Evolutionary conservation across 768 basidiomycete species (phyloP).

Genomic region (Dendrothele bispora): DNA sequence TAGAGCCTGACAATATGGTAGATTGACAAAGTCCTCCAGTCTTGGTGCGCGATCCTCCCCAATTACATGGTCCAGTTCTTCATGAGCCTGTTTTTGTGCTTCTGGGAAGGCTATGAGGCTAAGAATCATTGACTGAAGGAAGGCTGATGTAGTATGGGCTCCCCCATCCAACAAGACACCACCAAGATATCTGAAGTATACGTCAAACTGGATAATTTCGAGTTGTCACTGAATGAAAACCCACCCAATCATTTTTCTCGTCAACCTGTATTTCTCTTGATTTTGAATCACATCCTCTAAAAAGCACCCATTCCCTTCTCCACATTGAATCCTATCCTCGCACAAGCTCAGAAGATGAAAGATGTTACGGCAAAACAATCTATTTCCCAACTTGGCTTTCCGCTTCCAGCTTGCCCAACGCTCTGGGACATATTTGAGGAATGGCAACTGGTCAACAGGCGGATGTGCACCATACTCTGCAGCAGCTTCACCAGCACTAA

Average conservation of each 20-base stretch:
- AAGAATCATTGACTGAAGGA: conserved; percentile 20
- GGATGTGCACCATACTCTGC: no score
- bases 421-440: no score
- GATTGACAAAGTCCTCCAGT: conserved; percentile 11
- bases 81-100: conserved; percentile 21
- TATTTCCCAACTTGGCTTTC: no score
- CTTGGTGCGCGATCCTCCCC: conserved; percentile 15
- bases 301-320: conserved; percentile 19
- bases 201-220: background rate
- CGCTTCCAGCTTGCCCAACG: no score
- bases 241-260: conserved; percentile 5
- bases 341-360: conserved; percentile 18
- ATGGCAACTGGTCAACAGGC: no score
- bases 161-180: conserved; percentile 26
- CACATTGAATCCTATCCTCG: conserved; percentile 19
- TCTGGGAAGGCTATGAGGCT: conserved; percentile 25
- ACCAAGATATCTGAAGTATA: conserved; percentile 22
- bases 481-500: no score
- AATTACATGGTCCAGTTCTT: conserved; percentile 22
- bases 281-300: conserved; percentile 20
- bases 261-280: conserved; percentile 10
- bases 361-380: no score
- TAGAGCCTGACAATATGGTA: conserved; percentile 21
- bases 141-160: conserved; percentile 25
- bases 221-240: background rate